phyloP scores from a whole-genome alignment of 768 basidiomycete species.

The Russula brevipes region DNA sequence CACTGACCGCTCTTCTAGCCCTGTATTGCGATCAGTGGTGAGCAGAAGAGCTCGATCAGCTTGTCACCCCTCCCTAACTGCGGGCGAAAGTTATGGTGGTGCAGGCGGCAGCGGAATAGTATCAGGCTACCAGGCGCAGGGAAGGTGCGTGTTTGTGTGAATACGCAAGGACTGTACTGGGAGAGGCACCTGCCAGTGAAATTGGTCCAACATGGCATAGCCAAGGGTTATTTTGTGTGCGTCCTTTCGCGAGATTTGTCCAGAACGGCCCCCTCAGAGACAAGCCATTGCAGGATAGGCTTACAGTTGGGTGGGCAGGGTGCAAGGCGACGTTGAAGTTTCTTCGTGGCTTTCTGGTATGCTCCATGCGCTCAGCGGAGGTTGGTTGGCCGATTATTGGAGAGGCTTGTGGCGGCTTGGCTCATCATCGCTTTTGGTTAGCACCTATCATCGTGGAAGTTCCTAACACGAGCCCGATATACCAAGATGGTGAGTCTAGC shows the following conservation, averaged over 20 bases:
- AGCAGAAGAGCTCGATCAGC: constrained; percentile 3
- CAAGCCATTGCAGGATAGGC: neutral
- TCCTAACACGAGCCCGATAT: constrained; percentile 3
- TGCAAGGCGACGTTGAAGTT: constrained; percentile 5
- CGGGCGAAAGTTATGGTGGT: neutral
- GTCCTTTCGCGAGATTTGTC: neutral
- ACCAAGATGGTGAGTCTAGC: constrained; percentile 14
- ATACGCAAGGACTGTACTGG: neutral
- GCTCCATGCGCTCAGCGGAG: constrained; percentile 18
- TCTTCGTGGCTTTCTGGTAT: constrained; percentile 5
- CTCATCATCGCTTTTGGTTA: neutral
- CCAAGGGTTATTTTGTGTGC: constrained; percentile 19
- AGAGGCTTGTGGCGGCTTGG: neutral
- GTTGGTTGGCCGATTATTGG: constrained; percentile 4
- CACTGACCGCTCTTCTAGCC: neutral
- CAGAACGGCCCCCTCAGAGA: neutral
- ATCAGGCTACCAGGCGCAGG: constrained; percentile 9
- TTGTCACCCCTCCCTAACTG: neutral
- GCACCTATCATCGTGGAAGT: constrained; percentile 21
- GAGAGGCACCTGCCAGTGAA: neutral
- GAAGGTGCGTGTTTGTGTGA: constrained; percentile 11
- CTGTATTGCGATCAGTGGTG: constrained; percentile 26
- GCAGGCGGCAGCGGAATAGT: neutral
- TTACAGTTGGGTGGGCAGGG: constrained; percentile 21
- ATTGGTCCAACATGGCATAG: constrained; percentile 10